Base-by-base conservation (phyloP, 2,329 filamentous ascomycete genomes). In the Chrysosphaeria jannelii region DNA sequence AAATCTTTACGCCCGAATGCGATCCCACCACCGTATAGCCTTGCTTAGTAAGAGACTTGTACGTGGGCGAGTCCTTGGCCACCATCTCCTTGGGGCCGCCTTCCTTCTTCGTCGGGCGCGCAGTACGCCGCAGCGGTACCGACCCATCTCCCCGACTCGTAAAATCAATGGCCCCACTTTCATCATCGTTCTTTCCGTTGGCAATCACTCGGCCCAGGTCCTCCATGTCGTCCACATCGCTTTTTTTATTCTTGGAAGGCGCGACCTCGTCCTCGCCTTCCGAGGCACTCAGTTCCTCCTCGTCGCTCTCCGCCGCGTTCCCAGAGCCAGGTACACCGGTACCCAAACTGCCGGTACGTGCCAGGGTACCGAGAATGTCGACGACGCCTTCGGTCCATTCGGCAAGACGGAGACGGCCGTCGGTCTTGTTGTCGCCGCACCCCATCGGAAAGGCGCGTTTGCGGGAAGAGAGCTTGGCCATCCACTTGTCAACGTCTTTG, bases 1-100 rank as follows among this genome's bases (percentile, higher is more conserved):
- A 97, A 36, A 91, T 90, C 45, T 93, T 93, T 33, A 93, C 81
- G 14, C 81, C 81, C 0, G 76, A 89, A 46, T 93, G 85, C 1
- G 75, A 81, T 25, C 85, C 85, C 18, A 97, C 71, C 28, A 93
- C 91, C 1, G 72, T 68, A 41, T 93, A 93, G 13, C 81, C 81
- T 51, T 97, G 81, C 41, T 93, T 97, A 1, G 81, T 93, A 20
- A 93, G 58, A 10, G 81, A 61, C 8, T 64, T 56, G 37, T 89
- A 78, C 0, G 85, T 93, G 0, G 85, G 81, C 2, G 81, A 90
- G 29, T 65, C 64, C 31, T 68, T 71, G 6, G 85, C 76, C 1
- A 93, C 85, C 85, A 97, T 97, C 39, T 89, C 74, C 42, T 91
- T 91, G 23, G 58, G 46, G 1, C 45, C 36, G 3, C 48, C 39